These are phyloP conservation scores for Seiridium unicorne DNA, from an alignment of 2,329 filamentous ascomycete genomes.

Conservation along the genomic window DNA sequence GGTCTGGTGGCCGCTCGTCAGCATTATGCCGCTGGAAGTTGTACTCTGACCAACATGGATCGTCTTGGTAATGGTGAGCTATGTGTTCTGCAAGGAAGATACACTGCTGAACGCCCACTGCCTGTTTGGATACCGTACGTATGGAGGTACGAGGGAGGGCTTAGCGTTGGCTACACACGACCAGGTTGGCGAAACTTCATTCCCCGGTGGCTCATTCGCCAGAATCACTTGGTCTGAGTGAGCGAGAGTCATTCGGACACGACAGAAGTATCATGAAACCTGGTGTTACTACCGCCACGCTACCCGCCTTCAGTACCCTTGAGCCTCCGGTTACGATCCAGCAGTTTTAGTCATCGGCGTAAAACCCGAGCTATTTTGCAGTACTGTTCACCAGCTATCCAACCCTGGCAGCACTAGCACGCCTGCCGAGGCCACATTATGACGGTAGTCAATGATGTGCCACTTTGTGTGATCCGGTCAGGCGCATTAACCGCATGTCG, in stretches of 20 bases:
- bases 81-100: conserved; percentile 24
- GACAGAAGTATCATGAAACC: conserved; percentile 43
- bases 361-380: conserved; percentile 16
- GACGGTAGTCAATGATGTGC: conserved; percentile 42
- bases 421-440: conserved; percentile 39
- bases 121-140: conserved; percentile 17
- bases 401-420: conserved; percentile 22
- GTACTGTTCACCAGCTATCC: conserved; percentile 20
- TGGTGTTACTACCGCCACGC: conserved; percentile 32
- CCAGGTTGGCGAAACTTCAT: conserved; percentile 40
- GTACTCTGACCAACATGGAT: conserved; percentile 47
- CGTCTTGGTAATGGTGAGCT: conserved; percentile 23
- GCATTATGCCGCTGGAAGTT: conserved; percentile 62
- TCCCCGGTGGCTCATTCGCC: conserved; percentile 33
- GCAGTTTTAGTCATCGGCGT: conserved; percentile 17
- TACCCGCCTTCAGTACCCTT: conserved; percentile 43
- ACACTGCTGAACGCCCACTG: conserved; percentile 15
- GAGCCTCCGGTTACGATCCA: conserved; percentile 20
- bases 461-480: conserved; percentile 49
- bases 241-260: conserved; percentile 41
- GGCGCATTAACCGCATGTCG: conserved; percentile 54
- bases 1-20: conserved; percentile 71
- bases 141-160: conserved; percentile 38
- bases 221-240: conserved; percentile 37
- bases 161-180: conserved; percentile 46